Evolutionary conservation across 179 eudicot genomes (phyloP).

Genomic region (Amaranthus tricolor): DNA sequence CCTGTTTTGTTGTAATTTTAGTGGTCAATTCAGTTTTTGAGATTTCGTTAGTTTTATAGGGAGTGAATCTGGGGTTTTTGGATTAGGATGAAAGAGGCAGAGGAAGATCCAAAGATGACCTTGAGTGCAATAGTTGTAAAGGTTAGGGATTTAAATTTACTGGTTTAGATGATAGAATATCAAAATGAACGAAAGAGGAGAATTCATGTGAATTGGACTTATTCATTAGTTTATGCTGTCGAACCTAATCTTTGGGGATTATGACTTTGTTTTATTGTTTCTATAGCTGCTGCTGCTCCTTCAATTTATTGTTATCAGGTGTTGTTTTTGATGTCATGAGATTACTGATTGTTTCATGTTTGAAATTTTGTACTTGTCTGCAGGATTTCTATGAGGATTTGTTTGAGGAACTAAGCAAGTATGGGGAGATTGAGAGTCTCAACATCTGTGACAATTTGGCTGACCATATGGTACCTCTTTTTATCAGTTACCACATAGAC

Average conservation of each 20-base stretch:
- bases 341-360: conserved; percentile 1
- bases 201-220: too few relatives aligned
- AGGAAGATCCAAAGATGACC: too few relatives aligned
- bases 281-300: too few relatives aligned
- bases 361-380: conserved; percentile 1
- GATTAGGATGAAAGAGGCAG: not conserved
- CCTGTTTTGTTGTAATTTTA: too few relatives aligned
- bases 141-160: too few relatives aligned
- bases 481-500: not conserved
- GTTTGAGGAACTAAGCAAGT: conserved; percentile 87
- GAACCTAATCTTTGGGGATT: not conserved
- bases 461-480: conserved; percentile 79
- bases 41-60: too few relatives aligned
- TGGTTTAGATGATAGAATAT: too few relatives aligned
- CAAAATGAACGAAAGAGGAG: too few relatives aligned
- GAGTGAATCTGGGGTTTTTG: not conserved
- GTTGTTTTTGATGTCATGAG: conserved; percentile 8
- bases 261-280: not conserved
- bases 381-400: conserved; percentile 97
- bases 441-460: conserved; percentile 94
- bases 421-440: conserved; percentile 90
- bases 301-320: not conserved
- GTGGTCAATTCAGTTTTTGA: too few relatives aligned
- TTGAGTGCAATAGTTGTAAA: too few relatives aligned
- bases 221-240: too few relatives aligned